Evolutionary conservation across 2,329 filamentous ascomycete genomes (phyloP), one percentile per base, ranked within the genome.

Genomic region (Colletotrichum melonis): DNA sequence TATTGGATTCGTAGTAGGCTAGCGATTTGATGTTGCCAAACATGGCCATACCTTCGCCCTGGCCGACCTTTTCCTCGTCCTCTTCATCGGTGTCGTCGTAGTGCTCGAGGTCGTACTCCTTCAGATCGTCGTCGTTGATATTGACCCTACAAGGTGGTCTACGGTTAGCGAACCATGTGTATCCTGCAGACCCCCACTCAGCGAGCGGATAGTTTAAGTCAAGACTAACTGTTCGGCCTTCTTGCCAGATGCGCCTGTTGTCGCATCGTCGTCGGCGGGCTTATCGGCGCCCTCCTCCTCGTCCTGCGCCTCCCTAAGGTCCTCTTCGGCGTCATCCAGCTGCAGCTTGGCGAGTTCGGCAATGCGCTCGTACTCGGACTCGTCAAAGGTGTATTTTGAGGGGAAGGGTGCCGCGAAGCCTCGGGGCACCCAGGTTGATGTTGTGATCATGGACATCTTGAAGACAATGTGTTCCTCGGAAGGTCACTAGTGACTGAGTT

Each of bases 21-120:
- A 99, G 88, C 35, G 94, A 95, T 83, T 97, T 97, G 81, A 97
- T 91, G 81, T 98, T 98, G 80, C 95, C 95, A 81, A 99, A 98
- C 90, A 98, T 98, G 78, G 92, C 93, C 88, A 97, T 92, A 67
- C 92, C 90, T 79, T 94, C 92, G 63, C 90, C 91, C 22, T 84
- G 84, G 26, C 86, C 87, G 24, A 86, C 73, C 38, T 77, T 76
- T 32, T 81, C 80, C 22, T 80, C 82, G 19, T 94, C 90, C 35
- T 90, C 88, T 49, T 67, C 68, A 8, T 92, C 90, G 59, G 97
- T 94, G 77, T 97, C 93, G 78, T 99, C 97, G 82, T 99, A 99
- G 83, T 98, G 92, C 76, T 98, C 96, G 67, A 99, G 89, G 80
- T 99, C 93, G 84, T 98, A 99, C 84, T 99, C 95, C 84, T 96